Percentiles rank a stretch among this genome's conserved stretches.
phyloP scores from a whole-genome alignment of 768 basidiomycete species.

The Tricholoma bakamatsutake region DNA sequence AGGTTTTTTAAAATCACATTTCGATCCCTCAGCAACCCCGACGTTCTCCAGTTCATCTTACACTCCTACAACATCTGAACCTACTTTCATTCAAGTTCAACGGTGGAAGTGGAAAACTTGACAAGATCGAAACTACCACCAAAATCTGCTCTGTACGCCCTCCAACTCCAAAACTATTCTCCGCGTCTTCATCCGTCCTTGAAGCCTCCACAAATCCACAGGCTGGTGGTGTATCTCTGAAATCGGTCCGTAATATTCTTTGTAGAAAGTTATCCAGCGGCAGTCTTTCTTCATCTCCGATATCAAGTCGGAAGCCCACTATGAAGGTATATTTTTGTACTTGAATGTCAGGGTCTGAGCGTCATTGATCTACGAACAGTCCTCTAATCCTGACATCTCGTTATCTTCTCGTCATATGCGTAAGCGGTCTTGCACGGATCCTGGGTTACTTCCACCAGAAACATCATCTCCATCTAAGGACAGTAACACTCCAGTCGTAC shows the following conservation, averaged over 20 bases:
- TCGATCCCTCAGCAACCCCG: neutral
- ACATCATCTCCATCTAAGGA: neutral
- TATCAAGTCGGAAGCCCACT: conserved; percentile 11
- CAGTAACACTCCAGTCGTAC: neutral
- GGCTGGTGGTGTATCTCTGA: conserved; percentile 18
- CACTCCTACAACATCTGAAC: neutral
- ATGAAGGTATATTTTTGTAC: conserved; percentile 12
- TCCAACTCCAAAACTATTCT: conserved; percentile 25
- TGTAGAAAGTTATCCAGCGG: conserved; percentile 21
- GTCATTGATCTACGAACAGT: neutral
- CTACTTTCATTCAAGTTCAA: conserved; percentile 7
- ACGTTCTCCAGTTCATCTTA: neutral
- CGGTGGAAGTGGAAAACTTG: conserved; percentile 15
- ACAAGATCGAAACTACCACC: conserved; percentile 26
- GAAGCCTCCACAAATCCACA: conserved; percentile 6
- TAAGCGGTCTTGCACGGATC: conserved; percentile 33
- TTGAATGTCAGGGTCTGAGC: neutral
- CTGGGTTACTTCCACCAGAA: conserved; percentile 14
- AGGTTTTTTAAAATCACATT: neutral
- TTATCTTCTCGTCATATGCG: conserved; percentile 10
- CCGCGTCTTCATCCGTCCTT: conserved; percentile 3
- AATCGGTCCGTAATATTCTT: conserved; percentile 27
- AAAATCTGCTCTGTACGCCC: conserved; percentile 30
- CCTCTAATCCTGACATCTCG: neutral
- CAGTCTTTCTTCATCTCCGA: conserved; percentile 13